Evolutionary conservation across 192 early-diverging fungal species (phyloP).

Genomic region (Neocallimastix lanati): DNA sequence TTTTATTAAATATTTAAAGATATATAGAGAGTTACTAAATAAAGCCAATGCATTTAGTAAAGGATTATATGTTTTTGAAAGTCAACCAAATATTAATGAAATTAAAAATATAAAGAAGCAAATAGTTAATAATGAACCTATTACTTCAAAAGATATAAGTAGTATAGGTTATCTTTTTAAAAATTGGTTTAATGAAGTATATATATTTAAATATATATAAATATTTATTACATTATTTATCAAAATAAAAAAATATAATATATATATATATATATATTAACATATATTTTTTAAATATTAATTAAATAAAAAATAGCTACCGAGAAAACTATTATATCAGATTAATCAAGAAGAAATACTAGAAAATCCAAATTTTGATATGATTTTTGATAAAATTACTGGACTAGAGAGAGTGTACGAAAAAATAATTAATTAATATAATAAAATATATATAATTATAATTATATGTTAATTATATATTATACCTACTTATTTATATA

Average conservation of each 20-base stretch:
- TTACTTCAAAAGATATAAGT: background rate
- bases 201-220: too few species aligned
- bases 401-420: background rate
- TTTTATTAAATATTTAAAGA: too few species aligned
- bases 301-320: background rate
- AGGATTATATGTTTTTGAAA: background rate
- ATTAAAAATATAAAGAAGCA: background rate
- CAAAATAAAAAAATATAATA: too few species aligned
- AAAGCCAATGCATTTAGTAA: background rate
- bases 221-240: too few species aligned
- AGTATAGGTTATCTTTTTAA: background rate
- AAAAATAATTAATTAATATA: background rate
- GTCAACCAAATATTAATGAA: background rate
- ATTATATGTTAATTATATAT: too few species aligned
- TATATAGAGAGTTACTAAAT: background rate
- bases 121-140: background rate
- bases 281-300: too few species aligned
- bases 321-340: background rate
- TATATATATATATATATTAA: too few species aligned
- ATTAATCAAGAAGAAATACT: background rate
- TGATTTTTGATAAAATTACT: background rate
- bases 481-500: too few species aligned
- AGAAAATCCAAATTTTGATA: background rate
- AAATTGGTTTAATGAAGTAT: background rate
- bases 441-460: too few species aligned